Percentiles rank a stretch among this genome's conserved stretches.
Conservation (phyloP, 306 rosid genomes). For the Begonia fuchsioides region DNA sequence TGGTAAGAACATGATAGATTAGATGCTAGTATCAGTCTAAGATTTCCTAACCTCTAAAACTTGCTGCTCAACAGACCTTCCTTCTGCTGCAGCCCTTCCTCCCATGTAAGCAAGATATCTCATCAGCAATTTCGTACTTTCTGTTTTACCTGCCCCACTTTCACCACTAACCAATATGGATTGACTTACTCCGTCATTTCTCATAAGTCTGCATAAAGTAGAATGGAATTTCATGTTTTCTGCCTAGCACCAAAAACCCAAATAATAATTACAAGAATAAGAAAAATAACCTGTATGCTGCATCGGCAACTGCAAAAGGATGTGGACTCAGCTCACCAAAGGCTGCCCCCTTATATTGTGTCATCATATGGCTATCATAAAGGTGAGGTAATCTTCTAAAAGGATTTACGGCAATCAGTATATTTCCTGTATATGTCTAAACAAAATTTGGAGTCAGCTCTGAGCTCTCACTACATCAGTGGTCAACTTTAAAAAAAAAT, state of each 20-base stretch:
- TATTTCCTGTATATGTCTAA: slow-evolving; percentile 96
- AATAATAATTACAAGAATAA: slow-evolving; percentile 10
- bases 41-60: slow-evolving; percentile 72
- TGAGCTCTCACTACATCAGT: no score
- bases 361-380: slow-evolving; percentile 97
- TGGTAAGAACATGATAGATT: not conserved
- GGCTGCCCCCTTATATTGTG: slow-evolving; percentile 93
- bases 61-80: slow-evolving; percentile 95
- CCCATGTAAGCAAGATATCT: slow-evolving; percentile 99
- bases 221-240: slow-evolving; percentile 1
- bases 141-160: slow-evolving; percentile 99
- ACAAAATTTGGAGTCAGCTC: slow-evolving; percentile 5
- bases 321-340: slow-evolving; percentile 99
- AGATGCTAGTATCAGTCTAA: slow-evolving; percentile 3
- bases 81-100: slow-evolving; percentile 77
- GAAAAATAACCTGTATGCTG: slow-evolving; percentile 70
- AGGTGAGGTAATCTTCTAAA: slow-evolving; percentile 84
- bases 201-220: slow-evolving; percentile 68
- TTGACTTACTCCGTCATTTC: slow-evolving; percentile 83
- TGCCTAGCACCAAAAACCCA: not conserved
- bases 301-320: slow-evolving; percentile 99
- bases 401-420: slow-evolving; percentile 98
- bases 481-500: no score
- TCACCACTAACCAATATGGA: slow-evolving; percentile 99
- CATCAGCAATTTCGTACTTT: slow-evolving; percentile 96